These are phyloP conservation scores for Westerdykella sp. DNA, from an alignment of 2,329 filamentous ascomycete genomes.

Conservation along the genomic window DNA sequence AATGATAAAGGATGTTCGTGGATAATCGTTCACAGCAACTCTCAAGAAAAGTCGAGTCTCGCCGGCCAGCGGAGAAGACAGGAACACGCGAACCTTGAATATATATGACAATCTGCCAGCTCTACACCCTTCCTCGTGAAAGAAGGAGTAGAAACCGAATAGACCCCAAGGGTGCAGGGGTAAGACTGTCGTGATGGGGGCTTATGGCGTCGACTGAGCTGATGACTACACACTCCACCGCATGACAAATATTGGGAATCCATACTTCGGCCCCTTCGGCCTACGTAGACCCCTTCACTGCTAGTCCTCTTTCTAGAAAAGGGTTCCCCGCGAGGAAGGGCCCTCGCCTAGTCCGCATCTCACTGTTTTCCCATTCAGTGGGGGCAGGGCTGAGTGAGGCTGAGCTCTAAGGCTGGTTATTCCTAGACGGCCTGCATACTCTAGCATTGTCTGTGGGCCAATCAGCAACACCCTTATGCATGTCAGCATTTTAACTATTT, in stretches of 20 bases:
- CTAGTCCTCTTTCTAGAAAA: too few relatives aligned
- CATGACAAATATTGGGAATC: constrained; percentile 4
- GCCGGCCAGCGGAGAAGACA: too few relatives aligned
- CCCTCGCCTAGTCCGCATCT: not conserved
- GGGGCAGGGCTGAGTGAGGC: constrained; percentile 1
- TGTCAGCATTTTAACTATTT: constrained; percentile 9
- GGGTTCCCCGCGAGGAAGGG: not conserved
- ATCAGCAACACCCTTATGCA: constrained; percentile 5
- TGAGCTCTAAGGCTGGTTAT: not conserved
- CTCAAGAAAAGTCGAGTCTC: too few relatives aligned
- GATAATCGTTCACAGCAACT: too few relatives aligned
- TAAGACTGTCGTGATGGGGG: not conserved
- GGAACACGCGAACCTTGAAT: too few relatives aligned
- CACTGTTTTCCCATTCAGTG: not conserved
- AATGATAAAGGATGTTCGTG: not conserved
- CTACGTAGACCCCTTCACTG: not conserved
- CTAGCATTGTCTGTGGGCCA: not conserved
- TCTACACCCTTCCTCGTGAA: too few relatives aligned
- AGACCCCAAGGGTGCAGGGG: not conserved
- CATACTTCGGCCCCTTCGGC: not conserved
- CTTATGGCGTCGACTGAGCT: not conserved
- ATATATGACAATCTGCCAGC: too few relatives aligned
- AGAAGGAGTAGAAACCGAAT: not conserved
- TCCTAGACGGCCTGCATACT: too few relatives aligned
- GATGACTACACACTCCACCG: constrained; percentile 5